Percentiles rank a stretch among this genome's conserved stretches.
These are phyloP conservation scores for Mycena metata DNA, from an alignment of 768 basidiomycete species.

Conservation along the genomic window DNA sequence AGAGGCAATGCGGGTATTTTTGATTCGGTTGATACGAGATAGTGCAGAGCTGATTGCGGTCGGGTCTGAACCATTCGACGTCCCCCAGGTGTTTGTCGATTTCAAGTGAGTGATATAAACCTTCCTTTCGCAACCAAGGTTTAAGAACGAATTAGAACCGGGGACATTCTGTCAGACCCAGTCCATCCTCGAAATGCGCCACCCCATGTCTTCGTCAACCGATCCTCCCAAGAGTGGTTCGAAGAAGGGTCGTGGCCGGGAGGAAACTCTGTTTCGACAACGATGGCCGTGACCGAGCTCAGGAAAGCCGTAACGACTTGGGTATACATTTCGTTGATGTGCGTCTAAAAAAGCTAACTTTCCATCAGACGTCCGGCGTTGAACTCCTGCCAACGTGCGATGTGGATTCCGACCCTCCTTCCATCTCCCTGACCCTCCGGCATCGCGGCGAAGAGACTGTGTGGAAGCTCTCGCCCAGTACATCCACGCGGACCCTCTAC, in stretches of 20 bases:
- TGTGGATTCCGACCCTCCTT: background rate
- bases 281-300: background rate
- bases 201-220: slow-evolving; percentile 28
- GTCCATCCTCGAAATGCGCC: slow-evolving; percentile 33
- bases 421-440: slow-evolving; percentile 29
- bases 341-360: background rate
- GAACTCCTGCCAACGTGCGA: slow-evolving; percentile 27
- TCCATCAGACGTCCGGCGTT: slow-evolving; percentile 25
- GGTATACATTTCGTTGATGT: slow-evolving; percentile 23
- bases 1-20: background rate
- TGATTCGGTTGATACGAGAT: slow-evolving; percentile 1
- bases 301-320: slow-evolving; percentile 36
- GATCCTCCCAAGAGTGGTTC: slow-evolving; percentile 31
- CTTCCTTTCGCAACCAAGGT: background rate
- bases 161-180: slow-evolving; percentile 36
- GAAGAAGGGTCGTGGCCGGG: slow-evolving; percentile 32
- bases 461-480: slow-evolving; percentile 37
- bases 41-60: background rate
- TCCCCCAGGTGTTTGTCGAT: slow-evolving; percentile 43
- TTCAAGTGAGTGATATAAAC: slow-evolving; percentile 31
- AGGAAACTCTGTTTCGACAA: slow-evolving; percentile 16
- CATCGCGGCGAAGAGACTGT: slow-evolving; percentile 25
- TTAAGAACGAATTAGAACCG: slow-evolving; percentile 30
- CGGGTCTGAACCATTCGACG: slow-evolving; percentile 40
- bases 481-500: slow-evolving; percentile 41